Conservation (phyloP, 805 yeast species). For the Yarrowia divulgata region DNA sequence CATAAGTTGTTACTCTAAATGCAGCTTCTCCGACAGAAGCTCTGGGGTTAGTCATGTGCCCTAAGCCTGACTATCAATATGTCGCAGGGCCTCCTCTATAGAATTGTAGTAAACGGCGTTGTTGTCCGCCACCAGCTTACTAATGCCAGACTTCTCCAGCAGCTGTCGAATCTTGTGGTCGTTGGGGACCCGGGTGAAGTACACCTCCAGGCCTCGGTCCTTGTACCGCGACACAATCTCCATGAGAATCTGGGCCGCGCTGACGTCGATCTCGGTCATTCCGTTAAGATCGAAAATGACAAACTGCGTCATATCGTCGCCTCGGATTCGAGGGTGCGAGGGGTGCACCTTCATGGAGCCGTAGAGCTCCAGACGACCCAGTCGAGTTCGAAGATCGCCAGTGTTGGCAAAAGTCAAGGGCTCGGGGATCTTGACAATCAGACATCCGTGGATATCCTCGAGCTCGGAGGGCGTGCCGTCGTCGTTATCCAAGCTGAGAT, state of each 20-base stretch:
- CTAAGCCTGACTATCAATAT: constrained; percentile 43
- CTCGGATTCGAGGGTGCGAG: constrained; percentile 63
- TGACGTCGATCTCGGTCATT: constrained; percentile 79
- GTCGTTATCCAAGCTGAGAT: constrained; percentile 55
- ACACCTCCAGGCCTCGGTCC: constrained; percentile 62
- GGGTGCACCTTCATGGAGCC: constrained; percentile 82
- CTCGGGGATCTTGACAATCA: constrained; percentile 83
- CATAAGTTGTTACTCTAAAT: constrained; percentile 15
- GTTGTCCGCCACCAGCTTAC: constrained; percentile 48
- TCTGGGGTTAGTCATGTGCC: too few species aligned
- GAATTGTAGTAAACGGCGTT: constrained; percentile 54
- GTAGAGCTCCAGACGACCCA: constrained; percentile 74
- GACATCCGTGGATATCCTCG: constrained; percentile 69
- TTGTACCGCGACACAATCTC: constrained; percentile 66
- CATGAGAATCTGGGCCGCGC: constrained; percentile 74
- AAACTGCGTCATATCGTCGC: constrained; percentile 57
- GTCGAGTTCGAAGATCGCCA: constrained; percentile 71
- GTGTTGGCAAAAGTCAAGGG: constrained; percentile 89
- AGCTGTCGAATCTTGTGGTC: constrained; percentile 57
- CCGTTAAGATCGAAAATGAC: constrained; percentile 82
- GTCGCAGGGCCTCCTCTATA: constrained; percentile 62
- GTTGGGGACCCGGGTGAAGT: constrained; percentile 66
- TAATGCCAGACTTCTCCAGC: constrained; percentile 64
- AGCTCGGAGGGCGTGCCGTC: constrained; percentile 46
- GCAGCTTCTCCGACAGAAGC: not conserved